Percentiles rank a stretch among this genome's conserved stretches.
phyloP scores from a whole-genome alignment of 441 rosid genomes.

The Populus hybrid region DNA sequence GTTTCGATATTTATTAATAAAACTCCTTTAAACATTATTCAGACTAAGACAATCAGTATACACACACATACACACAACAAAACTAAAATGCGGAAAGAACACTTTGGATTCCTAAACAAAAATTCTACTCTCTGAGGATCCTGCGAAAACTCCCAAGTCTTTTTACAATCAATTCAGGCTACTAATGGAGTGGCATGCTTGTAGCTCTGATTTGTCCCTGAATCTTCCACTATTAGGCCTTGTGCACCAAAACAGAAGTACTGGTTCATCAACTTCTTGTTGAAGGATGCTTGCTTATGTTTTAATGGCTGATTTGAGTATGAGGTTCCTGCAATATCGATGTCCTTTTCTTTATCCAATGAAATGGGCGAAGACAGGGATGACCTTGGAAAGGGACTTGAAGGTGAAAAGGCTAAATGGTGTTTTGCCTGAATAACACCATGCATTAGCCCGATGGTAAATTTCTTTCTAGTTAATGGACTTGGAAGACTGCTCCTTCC shows the following conservation, averaged over 20 bases:
- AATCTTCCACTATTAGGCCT: slow-evolving; percentile 53
- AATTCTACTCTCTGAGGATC: not conserved
- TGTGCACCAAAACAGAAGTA: slow-evolving; percentile 72
- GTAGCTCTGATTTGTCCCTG: slow-evolving; percentile 29
- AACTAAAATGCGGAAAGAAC: slow-evolving; percentile 4
- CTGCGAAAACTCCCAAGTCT: not conserved
- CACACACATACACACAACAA: not conserved
- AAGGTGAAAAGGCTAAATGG: slow-evolving; percentile 35
- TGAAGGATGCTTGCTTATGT: slow-evolving; percentile 32
- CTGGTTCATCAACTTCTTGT: slow-evolving; percentile 59
- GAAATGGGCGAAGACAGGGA: slow-evolving; percentile 40
- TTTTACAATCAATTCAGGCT: slow-evolving; percentile 29
- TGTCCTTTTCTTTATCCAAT: slow-evolving; percentile 29
- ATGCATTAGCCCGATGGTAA: slow-evolving; percentile 59
- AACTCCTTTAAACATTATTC: not conserved
- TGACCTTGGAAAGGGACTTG: slow-evolving; percentile 36
- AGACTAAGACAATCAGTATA: not conserved
- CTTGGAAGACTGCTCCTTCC: slow-evolving; percentile 63
- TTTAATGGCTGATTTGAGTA: slow-evolving; percentile 13
- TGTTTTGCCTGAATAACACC: slow-evolving; percentile 69
- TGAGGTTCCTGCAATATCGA: slow-evolving; percentile 16
- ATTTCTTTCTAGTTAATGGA: slow-evolving; percentile 61
- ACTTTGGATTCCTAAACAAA: not conserved
- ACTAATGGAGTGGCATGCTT: slow-evolving; percentile 48
- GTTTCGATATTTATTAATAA: not conserved